A percentile compares a stretch with the other conserved stretches of the same genome.
phyloP scores from a whole-genome alignment of 345 rosid species.

The Citrus hindsii region DNA sequence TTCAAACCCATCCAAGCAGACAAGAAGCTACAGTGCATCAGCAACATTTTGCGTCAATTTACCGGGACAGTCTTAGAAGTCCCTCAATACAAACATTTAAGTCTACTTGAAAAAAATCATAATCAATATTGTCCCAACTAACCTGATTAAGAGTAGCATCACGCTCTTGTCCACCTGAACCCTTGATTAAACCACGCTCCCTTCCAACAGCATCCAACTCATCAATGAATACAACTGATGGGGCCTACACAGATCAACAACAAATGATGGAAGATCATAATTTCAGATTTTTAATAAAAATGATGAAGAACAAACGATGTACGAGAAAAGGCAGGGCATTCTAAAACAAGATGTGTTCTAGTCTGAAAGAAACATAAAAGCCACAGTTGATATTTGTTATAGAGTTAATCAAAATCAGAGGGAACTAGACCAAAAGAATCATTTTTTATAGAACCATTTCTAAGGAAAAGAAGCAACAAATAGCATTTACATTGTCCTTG shows the following conservation, averaged over 20 bases:
- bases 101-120: not conserved
- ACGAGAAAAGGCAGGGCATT: not conserved
- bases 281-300: not conserved
- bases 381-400: not conserved
- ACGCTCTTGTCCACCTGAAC: slow-evolving; percentile 98
- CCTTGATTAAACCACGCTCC: slow-evolving; percentile 91
- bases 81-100: not conserved
- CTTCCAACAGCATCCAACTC: slow-evolving; percentile 98
- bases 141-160: slow-evolving; percentile 99
- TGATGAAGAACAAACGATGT: not conserved
- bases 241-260: slow-evolving; percentile 51
- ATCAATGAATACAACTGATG: slow-evolving; percentile 90
- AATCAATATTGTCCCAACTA: slow-evolving; percentile 6
- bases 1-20: slow-evolving; percentile 94
- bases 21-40: slow-evolving; percentile 64
- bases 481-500: slow-evolving; percentile 57
- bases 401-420: not conserved
- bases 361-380: not conserved
- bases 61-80: not conserved
- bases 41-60: slow-evolving; percentile 2
- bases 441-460: not conserved
- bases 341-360: not conserved
- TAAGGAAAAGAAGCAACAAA: slow-evolving; percentile 7
- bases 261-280: not conserved
- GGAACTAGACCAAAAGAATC: not conserved